Base-by-base conservation (phyloP, 2,329 filamentous ascomycete genomes). In the Dactylella cylindrospora region DNA sequence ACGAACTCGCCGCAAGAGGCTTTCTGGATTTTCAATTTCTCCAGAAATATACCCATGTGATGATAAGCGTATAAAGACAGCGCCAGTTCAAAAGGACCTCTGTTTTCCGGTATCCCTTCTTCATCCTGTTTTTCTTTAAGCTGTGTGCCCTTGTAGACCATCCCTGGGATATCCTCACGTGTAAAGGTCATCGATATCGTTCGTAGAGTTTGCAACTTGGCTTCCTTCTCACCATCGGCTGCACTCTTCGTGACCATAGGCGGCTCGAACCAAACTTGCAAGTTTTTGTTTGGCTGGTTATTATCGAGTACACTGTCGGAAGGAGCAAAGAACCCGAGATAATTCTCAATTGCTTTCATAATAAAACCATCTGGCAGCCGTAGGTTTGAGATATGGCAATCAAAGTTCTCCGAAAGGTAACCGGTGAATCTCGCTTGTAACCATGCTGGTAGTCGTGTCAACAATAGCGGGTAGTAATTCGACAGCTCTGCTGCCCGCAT, bases 181-280 rank as follows among this genome's bases (percentile, higher is more conserved):
- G 33, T 40, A 29, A 61, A 61, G 8, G 55, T 61, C 47, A 61
- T 53, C 8, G 38, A 41, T 4, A 61, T 53, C 10, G 55, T 43
- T 35, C 53, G 52, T 10, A 61, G 25, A 1, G 47, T 61, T 23
- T 61, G 55, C 3, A 61, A 19, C 20, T 53, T 61, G 5, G 22
- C 47, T 20, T 46, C 41, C 13, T 61, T 61, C n/a, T 41, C 22
- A 5, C 22, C 31, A 3, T 47, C 23, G 2, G 43, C 47, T 15
- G 19, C 23, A 33, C n/a, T 22, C 32, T 43, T 45, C 19, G 46
- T 9, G 12, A 52, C n/a, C 8, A 19, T 7, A 7, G 40, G 55
- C 19, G 55, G 55, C 19, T 61, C 55, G 7, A 61, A n/a, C 47
- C 40, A 53, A 41, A 61, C 41, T 19, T 61, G 55, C 3, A 61